Percentiles rank a stretch among this genome's conserved stretches.
Evolutionary conservation across 208 protist genomes (phyloP).

Genomic region (Acanthamoeba culbertsoni): DNA sequence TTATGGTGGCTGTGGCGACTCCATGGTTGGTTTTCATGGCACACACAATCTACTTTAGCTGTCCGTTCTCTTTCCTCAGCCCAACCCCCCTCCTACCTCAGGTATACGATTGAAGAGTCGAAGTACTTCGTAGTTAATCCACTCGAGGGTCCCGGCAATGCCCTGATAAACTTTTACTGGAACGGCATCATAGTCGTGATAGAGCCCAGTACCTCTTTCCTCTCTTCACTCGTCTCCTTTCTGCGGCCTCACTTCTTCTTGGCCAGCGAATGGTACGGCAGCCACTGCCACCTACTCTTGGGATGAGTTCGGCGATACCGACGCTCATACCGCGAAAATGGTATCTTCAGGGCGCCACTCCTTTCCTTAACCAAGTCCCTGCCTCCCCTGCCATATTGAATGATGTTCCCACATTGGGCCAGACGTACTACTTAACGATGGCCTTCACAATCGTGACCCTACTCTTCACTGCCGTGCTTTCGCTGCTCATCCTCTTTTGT

Average conservation of each 20-base stretch:
- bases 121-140: not conserved
- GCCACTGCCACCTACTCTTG: not conserved
- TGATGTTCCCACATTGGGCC: not conserved
- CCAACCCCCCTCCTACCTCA: not conserved
- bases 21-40: not conserved
- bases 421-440: slow-evolving; percentile 36
- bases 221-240: not conserved
- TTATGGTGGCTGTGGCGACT: not conserved
- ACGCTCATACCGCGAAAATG: not conserved
- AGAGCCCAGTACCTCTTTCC: not conserved
- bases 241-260: not conserved
- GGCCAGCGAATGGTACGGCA: not conserved
- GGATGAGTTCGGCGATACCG: not conserved
- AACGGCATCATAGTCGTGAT: slow-evolving; percentile 22
- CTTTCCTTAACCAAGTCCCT: too few relatives aligned
- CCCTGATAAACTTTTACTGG: slow-evolving; percentile 56
- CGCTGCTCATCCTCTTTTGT: slow-evolving; percentile 42
- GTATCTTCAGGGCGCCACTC: not conserved
- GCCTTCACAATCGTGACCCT: slow-evolving; percentile 18
- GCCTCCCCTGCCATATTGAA: too few relatives aligned
- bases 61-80: too few relatives aligned
- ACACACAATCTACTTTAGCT: too few relatives aligned
- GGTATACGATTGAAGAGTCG: not conserved
- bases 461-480: not conserved
- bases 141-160: not conserved